Conservation (phyloP, 768 basidiomycete genomes). For the Hirschioporus abietinus region DNA sequence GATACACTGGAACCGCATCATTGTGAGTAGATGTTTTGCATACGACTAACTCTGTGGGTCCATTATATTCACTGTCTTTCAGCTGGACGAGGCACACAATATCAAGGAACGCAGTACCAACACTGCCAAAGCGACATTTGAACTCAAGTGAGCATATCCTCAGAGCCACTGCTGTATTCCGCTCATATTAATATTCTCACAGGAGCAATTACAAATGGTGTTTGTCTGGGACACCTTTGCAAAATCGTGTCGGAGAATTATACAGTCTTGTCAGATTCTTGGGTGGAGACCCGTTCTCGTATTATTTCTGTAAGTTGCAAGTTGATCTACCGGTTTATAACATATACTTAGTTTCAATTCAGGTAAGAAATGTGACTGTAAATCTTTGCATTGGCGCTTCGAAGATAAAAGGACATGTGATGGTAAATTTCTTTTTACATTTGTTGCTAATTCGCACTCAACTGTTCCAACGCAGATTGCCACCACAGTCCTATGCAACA, state of each 20-base stretch:
- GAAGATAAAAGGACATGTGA: slow-evolving; percentile 78
- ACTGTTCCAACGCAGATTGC: slow-evolving; percentile 46
- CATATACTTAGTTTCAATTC: slow-evolving; percentile 9
- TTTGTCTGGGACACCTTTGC: slow-evolving; percentile 91
- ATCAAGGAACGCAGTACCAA: slow-evolving; percentile 95
- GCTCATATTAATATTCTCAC: not conserved
- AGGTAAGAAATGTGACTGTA: slow-evolving; percentile 92
- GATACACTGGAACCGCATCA: slow-evolving; percentile 78
- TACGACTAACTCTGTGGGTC: not conserved
- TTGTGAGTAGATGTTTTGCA: slow-evolving; percentile 39
- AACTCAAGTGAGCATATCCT: slow-evolving; percentile 40
- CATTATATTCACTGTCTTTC: slow-evolving; percentile 1
- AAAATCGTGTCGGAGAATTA: slow-evolving; percentile 97
- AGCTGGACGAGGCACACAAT: slow-evolving; percentile 96
- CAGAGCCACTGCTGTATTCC: not conserved
- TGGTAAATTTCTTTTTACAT: slow-evolving; percentile 39
- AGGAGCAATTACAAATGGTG: slow-evolving; percentile 82
- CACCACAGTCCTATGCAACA: slow-evolving; percentile 85
- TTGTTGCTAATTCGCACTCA: not conserved
- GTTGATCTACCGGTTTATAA: not conserved
- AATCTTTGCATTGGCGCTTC: slow-evolving; percentile 94
- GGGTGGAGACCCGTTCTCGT: slow-evolving; percentile 89
- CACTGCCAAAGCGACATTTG: slow-evolving; percentile 96
- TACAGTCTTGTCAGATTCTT: slow-evolving; percentile 92
- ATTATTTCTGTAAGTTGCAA: slow-evolving; percentile 72